Base-by-base conservation (phyloP, 1,139 yeast species). In the Suhomyces kunorum region DNA sequence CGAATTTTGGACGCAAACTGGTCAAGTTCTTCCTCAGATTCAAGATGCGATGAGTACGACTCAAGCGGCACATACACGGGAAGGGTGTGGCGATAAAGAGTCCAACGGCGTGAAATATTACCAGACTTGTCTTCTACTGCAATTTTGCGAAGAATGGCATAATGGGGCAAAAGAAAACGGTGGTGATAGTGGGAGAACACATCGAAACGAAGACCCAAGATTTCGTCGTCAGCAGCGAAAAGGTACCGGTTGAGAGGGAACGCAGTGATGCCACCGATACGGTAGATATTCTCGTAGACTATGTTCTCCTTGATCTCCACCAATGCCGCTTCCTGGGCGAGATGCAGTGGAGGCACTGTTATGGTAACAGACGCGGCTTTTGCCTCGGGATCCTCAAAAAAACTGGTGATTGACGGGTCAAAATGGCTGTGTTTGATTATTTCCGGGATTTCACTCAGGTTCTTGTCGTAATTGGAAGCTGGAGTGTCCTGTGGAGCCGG, bases 261-360 rank as follows among this genome's bases (percentile, higher is more conserved):
- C 0, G 72, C 71, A 0, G 77, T 69, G 22, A 67, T 47, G 3
- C 76, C 76, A 4, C 63, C 69, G 43, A 69, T 55, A 29, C 77
- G 44, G 43, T 56, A 59, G 13, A 71, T 54, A 42, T 68, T 68
- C 42, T 71, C 77, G 38, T 59, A 61, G 15, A 71, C 46, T 12
- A 68, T 64, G 47, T 63, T 62, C 30, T 65, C 68, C 20, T 57
- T 55, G 22, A 56, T 32, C 27, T 63, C 67, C 3, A 63, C 47
- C 13, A 39, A 32, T 16, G 35, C 47, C 38, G 38, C 38, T n/a
- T 36, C 44, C 35, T 24, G 38, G 6, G 14, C 23, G 7, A 40
- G 38, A 14, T 13, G 22, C 14, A 4, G 29, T 11, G 8, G 22
- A 6, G n/a, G 20, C 23, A 20, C 23, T 2, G 19, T 8, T 15